These are phyloP conservation scores for Aphanomyces invadans DNA, from an alignment of 352 stramenopile species.

Conservation along the genomic window DNA sequence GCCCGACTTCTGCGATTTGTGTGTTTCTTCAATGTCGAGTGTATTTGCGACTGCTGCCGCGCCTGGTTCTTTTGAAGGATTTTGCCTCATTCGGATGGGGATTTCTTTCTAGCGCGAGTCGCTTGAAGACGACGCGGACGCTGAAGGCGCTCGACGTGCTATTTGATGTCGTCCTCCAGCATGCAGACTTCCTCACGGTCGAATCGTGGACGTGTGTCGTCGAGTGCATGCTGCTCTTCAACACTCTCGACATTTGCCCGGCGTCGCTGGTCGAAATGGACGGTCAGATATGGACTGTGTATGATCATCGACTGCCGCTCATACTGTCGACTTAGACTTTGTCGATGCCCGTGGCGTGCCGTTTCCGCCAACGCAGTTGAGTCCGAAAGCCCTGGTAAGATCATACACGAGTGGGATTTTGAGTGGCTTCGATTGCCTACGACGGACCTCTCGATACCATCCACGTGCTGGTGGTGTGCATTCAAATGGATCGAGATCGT, in stretches of 20 bases:
- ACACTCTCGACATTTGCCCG: conserved; percentile 75
- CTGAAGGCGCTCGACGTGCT: conserved; percentile 69
- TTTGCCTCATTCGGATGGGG: too few species aligned
- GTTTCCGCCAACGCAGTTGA: conserved; percentile 47
- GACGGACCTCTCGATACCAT: too few species aligned
- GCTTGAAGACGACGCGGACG: conserved; percentile 56
- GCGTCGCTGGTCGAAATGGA: conserved; percentile 84
- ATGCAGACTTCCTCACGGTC: conserved; percentile 60
- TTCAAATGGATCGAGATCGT: too few species aligned
- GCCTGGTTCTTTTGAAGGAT: too few species aligned
- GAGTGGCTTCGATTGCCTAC: too few species aligned
- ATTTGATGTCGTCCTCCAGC: conserved; percentile 80
- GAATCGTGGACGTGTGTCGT: conserved; percentile 72
- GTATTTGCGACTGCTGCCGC: too few species aligned
- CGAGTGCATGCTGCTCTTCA: conserved; percentile 84
- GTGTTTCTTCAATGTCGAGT: neutral
- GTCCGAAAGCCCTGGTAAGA: conserved; percentile 17
- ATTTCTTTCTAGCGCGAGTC: conserved; percentile 13
- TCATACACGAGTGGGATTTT: too few species aligned
- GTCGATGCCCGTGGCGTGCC: conserved; percentile 75
- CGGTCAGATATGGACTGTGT: conserved; percentile 3
- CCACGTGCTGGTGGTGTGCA: too few species aligned
- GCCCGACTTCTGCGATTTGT: neutral
- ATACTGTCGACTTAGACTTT: conserved; percentile 41
- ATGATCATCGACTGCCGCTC: neutral